These are phyloP conservation scores for Ilex asprella DNA, from an alignment of 257 asterid genomes.

Conservation along the genomic window DNA sequence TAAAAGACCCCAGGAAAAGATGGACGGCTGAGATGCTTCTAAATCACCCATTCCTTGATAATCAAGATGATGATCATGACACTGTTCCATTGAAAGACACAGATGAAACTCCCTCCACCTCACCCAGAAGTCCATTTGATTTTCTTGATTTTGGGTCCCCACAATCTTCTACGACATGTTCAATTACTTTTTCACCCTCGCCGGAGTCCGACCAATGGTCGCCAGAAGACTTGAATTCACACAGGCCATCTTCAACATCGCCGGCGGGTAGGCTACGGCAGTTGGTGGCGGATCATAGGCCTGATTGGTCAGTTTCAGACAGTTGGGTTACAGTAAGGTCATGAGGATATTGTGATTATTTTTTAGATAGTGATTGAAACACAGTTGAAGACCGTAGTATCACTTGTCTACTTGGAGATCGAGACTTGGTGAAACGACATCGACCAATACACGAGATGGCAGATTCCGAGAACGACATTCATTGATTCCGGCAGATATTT, in stretches of 20 bases:
- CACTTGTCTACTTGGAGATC: not conserved
- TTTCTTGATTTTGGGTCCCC: slow-evolving; percentile 55
- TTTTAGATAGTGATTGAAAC: too few species aligned
- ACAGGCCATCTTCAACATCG: slow-evolving; percentile 16
- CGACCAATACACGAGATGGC: not conserved
- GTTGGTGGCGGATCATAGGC: slow-evolving; percentile 15
- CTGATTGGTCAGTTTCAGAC: slow-evolving; percentile 44
- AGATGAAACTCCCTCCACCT: slow-evolving; percentile 10
- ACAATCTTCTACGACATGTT: slow-evolving; percentile 20
- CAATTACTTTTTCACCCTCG: slow-evolving; percentile 38
- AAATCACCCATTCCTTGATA: slow-evolving; percentile 46
- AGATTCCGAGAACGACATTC: not conserved
- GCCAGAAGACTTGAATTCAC: slow-evolving; percentile 11
- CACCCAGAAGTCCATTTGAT: slow-evolving; percentile 77
- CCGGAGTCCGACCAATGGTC: slow-evolving; percentile 16
- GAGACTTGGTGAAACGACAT: too few species aligned
- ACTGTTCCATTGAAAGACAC: slow-evolving; percentile 11
- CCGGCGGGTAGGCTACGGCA: slow-evolving; percentile 39
- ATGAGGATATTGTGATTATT: slow-evolving; percentile 5
- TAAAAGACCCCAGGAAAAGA: slow-evolving; percentile 48
- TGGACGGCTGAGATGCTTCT: slow-evolving; percentile 98
- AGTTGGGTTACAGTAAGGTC: slow-evolving; percentile 72
- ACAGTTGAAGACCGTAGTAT: too few species aligned
- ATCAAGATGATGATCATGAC: slow-evolving; percentile 4
- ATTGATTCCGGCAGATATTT: not conserved